phyloP scores from a whole-genome alignment of 805 yeast genomes.

The Kodamaea restingae region DNA sequence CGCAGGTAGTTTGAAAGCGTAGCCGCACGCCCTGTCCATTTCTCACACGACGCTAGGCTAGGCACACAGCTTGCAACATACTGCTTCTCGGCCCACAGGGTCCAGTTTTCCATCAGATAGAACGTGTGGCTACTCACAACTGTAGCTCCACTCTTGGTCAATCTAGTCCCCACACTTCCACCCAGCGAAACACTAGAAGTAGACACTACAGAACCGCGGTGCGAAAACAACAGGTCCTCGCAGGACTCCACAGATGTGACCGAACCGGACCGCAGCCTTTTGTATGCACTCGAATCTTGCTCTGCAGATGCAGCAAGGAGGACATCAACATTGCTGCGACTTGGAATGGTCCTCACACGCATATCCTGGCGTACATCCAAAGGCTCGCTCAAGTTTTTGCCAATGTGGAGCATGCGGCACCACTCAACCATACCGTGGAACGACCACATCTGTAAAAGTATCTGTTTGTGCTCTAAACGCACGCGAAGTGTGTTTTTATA shows the following conservation, averaged over 20 bases:
- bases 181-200: neutral
- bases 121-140: slow-evolving; percentile 8
- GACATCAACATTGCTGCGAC: slow-evolving; percentile 3
- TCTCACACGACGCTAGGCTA: slow-evolving; percentile 34
- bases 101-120: slow-evolving; percentile 13
- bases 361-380: slow-evolving; percentile 24
- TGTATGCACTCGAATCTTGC: neutral
- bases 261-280: slow-evolving; percentile 1
- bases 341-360: slow-evolving; percentile 25
- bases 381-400: slow-evolving; percentile 31
- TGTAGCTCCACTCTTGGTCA: neutral
- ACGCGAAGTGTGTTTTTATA: slow-evolving; percentile 34
- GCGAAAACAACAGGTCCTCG: slow-evolving; percentile 1
- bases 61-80: slow-evolving; percentile 38
- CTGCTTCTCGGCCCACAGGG: slow-evolving; percentile 28
- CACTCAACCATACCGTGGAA: slow-evolving; percentile 37
- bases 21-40: slow-evolving; percentile 23
- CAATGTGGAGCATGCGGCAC: slow-evolving; percentile 32
- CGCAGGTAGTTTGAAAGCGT: slow-evolving; percentile 10
- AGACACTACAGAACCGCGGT: neutral
- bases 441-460: slow-evolving; percentile 40
- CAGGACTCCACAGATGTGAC: slow-evolving; percentile 6
- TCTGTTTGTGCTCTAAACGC: slow-evolving; percentile 37
- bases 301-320: neutral
- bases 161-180: neutral